These are phyloP conservation scores for Moesziomyces globuligerus DNA, from an alignment of 1,284 basidiomycete species.

Conservation along the genomic window DNA sequence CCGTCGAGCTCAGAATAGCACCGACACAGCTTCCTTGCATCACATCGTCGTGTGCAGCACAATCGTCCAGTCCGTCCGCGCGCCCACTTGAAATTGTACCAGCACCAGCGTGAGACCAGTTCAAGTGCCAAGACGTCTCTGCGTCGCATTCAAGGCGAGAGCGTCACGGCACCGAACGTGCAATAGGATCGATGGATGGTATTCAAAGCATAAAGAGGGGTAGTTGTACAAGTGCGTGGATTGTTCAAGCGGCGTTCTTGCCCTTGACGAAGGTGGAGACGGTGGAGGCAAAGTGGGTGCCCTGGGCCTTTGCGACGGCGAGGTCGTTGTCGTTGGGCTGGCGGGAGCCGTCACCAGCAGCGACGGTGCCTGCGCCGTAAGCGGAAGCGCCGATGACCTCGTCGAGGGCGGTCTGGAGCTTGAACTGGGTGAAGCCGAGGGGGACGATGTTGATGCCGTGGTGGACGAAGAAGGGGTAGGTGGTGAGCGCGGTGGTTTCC, in stretches of 20 bases:
- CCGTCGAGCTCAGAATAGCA: too few species aligned
- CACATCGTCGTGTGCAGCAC: too few species aligned
- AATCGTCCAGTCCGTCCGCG: too few species aligned
- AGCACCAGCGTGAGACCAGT: too few species aligned
- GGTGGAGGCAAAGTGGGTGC: constrained; percentile 44
- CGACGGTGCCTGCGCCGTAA: constrained; percentile 55
- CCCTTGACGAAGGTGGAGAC: constrained; percentile 54
- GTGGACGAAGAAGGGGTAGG: constrained; percentile 57
- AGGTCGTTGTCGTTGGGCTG: constrained; percentile 48
- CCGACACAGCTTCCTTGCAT: too few species aligned
- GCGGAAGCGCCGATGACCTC: constrained; percentile 43
- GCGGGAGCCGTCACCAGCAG: constrained; percentile 48
- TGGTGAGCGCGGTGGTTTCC: constrained; percentile 58
- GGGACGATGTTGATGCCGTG: constrained; percentile 57
- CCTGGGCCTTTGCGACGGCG: constrained; percentile 45
- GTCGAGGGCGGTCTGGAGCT: constrained; percentile 31
- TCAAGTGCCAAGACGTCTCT: too few species aligned
- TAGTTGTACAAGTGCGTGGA: constrained; percentile 4
- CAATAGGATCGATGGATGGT: too few species aligned
- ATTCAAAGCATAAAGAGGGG: background rate
- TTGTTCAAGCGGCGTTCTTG: constrained; percentile 24
- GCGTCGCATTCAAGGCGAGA: too few species aligned
- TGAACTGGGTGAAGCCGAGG: constrained; percentile 29
- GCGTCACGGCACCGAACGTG: too few species aligned
- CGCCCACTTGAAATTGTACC: too few species aligned